Evolutionary conservation across 805 yeast genomes (phyloP), one percentile per base, ranked within the genome.

Genomic region (Schwanniomyces pseudopolymorphus): DNA sequence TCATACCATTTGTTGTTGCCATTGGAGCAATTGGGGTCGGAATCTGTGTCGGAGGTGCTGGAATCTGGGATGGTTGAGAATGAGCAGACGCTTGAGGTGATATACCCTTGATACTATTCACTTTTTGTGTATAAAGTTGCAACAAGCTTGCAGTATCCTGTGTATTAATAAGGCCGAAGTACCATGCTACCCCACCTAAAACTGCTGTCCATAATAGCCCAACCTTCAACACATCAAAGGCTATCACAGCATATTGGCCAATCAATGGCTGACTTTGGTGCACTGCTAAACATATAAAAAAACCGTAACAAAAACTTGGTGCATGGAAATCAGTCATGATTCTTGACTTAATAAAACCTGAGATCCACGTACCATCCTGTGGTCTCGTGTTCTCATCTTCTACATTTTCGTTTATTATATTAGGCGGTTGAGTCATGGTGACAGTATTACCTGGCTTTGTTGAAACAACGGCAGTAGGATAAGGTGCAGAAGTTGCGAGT

Each of bases 221-320:
- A 33, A 61, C 40, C 43, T 60, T 61, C 16, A 63, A 28, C 17
- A 64, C 42, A 33, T 55, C 49, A 14, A 58, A 55, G 13, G 53
- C 40, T 13, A 54, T 46, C 10, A 47, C 42, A 2, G 61, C 57
- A 44, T 56, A 64, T 46, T 58, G 49, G 7, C 45, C 4, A 17
- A 70, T 37, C 5, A 51, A 43, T 5, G 69, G 66, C 33, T 53
- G 56, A 39, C 55, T 48, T n/a, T 52, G 39, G 40, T 56, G 58
- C 22, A 61, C 48, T 10, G 54, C 42, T n/a, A 59, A 41, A 1
- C 69, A 61, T 8, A 63, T 36, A 3, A 56, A 31, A 42, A 58
- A 35, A 0, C 75, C 75, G 13, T 60, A 43, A 2, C 50, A 54
- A 45, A 66, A 70, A 49, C 60, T 63, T n/a, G 60, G 63, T 5